phyloP scores from a whole-genome alignment of 2,329 filamentous ascomycete genomes.

The Endoconidiophora laricicola region DNA sequence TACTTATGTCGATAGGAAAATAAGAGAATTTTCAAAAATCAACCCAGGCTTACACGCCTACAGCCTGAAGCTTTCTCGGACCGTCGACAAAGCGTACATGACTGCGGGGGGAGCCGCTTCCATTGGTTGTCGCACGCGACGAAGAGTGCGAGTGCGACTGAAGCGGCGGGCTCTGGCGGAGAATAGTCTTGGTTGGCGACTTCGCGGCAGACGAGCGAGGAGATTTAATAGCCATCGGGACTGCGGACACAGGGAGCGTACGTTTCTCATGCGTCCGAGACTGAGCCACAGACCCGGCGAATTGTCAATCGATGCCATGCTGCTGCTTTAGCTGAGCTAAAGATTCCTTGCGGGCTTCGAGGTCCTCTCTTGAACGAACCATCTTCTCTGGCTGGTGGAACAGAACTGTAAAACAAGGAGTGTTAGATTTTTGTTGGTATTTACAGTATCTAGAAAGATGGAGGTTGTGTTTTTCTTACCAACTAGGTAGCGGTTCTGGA shows the following conservation, averaged over 20 bases:
- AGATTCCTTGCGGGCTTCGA: constrained; percentile 86
- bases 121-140: not conserved
- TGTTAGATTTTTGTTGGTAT: not conserved
- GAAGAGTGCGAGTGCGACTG: constrained; percentile 1
- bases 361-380: constrained; percentile 75
- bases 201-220: constrained; percentile 11
- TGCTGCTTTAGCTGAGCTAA: constrained; percentile 96
- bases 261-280: constrained; percentile 16
- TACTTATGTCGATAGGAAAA: not conserved
- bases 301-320: constrained; percentile 95
- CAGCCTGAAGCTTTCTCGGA: constrained; percentile 11
- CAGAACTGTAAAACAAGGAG: constrained; percentile 28
- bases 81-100: constrained; percentile 13
- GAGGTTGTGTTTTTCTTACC: constrained; percentile 40
- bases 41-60: constrained; percentile 12
- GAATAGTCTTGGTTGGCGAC: constrained; percentile 11
- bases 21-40: not conserved
- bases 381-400: constrained; percentile 52
- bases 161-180: constrained; percentile 11
- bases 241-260: constrained; percentile 12
- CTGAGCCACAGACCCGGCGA: constrained; percentile 48
- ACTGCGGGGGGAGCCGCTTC: constrained; percentile 11
- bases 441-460: not conserved
- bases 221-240: constrained; percentile 12
- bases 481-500: constrained; percentile 97